phyloP scores from a whole-genome alignment of 805 yeast species.

The Peterozyma xylosa region DNA sequence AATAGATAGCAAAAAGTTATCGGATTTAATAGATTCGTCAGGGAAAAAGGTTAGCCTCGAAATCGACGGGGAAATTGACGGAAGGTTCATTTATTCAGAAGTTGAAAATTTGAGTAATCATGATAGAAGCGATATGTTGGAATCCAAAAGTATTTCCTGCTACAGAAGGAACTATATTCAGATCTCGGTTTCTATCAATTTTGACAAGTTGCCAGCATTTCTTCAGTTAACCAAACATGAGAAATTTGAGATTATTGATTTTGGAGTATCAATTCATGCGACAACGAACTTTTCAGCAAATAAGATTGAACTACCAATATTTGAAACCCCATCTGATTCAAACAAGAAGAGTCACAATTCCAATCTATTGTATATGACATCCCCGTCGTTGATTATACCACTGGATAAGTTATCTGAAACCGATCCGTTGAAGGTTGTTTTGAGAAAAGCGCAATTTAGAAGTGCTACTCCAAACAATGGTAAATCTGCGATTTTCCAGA shows the following conservation, averaged over 20 bases:
- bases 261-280: conserved; percentile 28
- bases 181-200: conserved; percentile 14
- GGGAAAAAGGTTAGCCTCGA: conserved; percentile 19
- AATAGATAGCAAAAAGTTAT: not conserved
- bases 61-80: conserved; percentile 31
- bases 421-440: conserved; percentile 19
- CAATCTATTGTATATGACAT: conserved; percentile 9
- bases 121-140: no score
- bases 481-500: conserved; percentile 31
- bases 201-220: conserved; percentile 1
- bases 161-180: conserved; percentile 36
- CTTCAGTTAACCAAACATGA: not conserved
- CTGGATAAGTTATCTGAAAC: conserved; percentile 18
- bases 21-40: conserved; percentile 21
- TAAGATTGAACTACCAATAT: conserved; percentile 25
- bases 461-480: conserved; percentile 48
- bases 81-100: conserved; percentile 27
- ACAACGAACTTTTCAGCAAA: conserved; percentile 23
- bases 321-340: conserved; percentile 11
- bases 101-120: conserved; percentile 24
- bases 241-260: not conserved
- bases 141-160: conserved; percentile 33
- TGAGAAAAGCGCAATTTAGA: conserved; percentile 38
- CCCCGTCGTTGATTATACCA: conserved; percentile 3
- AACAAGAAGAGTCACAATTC: conserved; percentile 6